These are phyloP conservation scores for Saraca asoca DNA, from an alignment of 331 rosid species.

Conservation along the genomic window DNA sequence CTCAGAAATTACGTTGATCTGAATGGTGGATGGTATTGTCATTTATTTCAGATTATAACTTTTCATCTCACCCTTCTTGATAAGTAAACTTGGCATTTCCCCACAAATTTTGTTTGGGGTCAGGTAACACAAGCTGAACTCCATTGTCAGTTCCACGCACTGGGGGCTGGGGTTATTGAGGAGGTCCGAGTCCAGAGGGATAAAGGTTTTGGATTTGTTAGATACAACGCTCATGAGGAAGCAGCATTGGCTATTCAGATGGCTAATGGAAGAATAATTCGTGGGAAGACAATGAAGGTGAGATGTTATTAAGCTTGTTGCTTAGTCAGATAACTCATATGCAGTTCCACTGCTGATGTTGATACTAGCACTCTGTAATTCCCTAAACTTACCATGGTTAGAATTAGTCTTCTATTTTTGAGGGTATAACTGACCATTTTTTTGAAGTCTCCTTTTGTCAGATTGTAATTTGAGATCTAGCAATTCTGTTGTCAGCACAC, in stretches of 20 bases:
- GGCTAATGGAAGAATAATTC: constrained; percentile 63
- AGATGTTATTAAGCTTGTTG: constrained; percentile 34
- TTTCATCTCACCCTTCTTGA: constrained; percentile 12
- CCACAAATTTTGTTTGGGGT: constrained; percentile 29
- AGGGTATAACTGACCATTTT: constrained; percentile 1
- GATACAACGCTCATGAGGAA: constrained; percentile 61
- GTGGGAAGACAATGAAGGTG: constrained; percentile 77
- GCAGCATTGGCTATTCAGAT: constrained; percentile 64
- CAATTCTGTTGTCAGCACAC: neutral
- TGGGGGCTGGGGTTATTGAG: constrained; percentile 64
- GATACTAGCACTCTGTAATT: constrained; percentile 14
- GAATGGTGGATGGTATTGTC: constrained; percentile 14
- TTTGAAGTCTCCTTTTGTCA: neutral
- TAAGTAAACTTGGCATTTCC: constrained; percentile 15
- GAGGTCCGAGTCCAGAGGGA: constrained; percentile 69
- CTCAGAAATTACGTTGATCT: neutral
- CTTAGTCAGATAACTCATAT: constrained; percentile 20
- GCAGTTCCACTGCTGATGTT: constrained; percentile 17
- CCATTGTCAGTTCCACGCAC: constrained; percentile 56
- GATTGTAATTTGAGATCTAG: neutral
- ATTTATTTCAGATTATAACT: constrained; percentile 7
- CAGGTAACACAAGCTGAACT: constrained; percentile 64
- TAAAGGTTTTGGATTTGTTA: constrained; percentile 68
- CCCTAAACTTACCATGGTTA: constrained; percentile 3
- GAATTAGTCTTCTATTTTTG: neutral